A percentile compares a stretch with the other conserved stretches of the same genome.
Conservation (phyloP, 2,329 filamentous ascomycete species). For the Ambrosiella cleistominuta region DNA sequence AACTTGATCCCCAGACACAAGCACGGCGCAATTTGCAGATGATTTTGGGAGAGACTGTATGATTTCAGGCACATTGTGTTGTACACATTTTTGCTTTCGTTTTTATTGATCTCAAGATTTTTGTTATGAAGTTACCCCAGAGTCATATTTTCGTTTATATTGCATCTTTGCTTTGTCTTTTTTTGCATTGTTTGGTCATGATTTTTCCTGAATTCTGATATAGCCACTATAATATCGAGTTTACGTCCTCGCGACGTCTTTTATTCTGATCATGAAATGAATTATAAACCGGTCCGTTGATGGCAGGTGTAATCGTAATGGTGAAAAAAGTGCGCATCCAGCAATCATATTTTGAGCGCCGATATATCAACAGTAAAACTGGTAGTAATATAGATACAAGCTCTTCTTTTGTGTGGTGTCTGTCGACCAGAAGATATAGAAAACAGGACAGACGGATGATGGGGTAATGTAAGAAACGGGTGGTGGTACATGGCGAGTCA, state of each 20-base stretch:
- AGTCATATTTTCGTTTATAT: neutral
- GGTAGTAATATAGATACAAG: slow-evolving; percentile 2
- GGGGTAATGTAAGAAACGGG: neutral
- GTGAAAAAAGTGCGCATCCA: neutral
- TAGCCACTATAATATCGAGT: neutral
- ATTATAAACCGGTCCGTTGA: neutral
- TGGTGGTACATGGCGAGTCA: slow-evolving; percentile 1
- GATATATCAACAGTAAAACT: slow-evolving; percentile 4
- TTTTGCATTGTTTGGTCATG: neutral
- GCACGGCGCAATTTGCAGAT: no score
- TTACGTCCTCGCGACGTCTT: neutral
- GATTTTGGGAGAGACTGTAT: no score
- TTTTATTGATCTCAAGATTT: no score
- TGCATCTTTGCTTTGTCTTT: neutral
- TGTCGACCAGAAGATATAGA: neutral
- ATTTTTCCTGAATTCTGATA: neutral
- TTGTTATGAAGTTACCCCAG: neutral
- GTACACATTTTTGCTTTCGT: no score
- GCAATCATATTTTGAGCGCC: slow-evolving; percentile 1
- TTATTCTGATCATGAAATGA: neutral
- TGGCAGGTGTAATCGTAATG: neutral
- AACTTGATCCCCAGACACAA: no score
- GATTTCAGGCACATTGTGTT: no score
- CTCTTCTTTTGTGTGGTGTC: neutral
- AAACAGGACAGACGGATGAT: neutral